Evolutionary conservation across 768 basidiomycete genomes (phyloP).

Genomic region (Mycena kentingensis): DNA sequence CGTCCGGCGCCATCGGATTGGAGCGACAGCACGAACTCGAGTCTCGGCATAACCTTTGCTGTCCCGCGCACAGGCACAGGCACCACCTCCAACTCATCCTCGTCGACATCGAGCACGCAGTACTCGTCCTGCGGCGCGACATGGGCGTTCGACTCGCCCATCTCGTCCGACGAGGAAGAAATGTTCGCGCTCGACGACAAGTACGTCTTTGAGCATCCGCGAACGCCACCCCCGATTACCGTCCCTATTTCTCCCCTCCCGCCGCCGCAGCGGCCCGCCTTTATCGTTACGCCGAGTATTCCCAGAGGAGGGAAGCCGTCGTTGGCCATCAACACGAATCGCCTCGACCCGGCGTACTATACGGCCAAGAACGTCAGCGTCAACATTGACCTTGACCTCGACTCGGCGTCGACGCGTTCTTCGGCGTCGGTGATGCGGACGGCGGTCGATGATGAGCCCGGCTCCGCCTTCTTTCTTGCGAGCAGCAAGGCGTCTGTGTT

Average conservation of each 20-base stretch:
- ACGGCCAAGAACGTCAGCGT: conserved; percentile 45
- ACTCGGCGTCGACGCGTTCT: conserved; percentile 51
- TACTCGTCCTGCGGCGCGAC: conserved; percentile 52
- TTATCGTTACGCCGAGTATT: conserved; percentile 61
- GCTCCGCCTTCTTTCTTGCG: conserved; percentile 57
- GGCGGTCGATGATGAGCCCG: conserved; percentile 66
- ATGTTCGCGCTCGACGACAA: conserved; percentile 36
- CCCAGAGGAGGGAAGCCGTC: conserved; percentile 41
- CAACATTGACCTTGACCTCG: too few relatives aligned
- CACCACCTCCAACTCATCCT: too few relatives aligned
- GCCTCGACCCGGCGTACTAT: conserved; percentile 47
- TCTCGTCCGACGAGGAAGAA: conserved; percentile 45
- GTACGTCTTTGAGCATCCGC: conserved; percentile 48
- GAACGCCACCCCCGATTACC: conserved; percentile 47
- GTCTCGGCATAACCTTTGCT: conserved; percentile 28
- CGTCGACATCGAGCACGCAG: conserved; percentile 28
- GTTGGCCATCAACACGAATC: conserved; percentile 64
- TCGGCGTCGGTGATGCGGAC: conserved; percentile 65
- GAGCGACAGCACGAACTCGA: conserved; percentile 42
- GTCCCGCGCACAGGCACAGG: neutral
- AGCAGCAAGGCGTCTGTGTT: conserved; percentile 42
- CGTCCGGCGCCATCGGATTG: conserved; percentile 23
- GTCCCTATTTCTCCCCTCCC: conserved; percentile 44
- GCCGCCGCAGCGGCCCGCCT: conserved; percentile 46
- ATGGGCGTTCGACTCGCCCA: conserved; percentile 56